These are phyloP conservation scores for Cyclotella baltica DNA, from an alignment of 108 stramenopile species.

Conservation along the genomic window DNA sequence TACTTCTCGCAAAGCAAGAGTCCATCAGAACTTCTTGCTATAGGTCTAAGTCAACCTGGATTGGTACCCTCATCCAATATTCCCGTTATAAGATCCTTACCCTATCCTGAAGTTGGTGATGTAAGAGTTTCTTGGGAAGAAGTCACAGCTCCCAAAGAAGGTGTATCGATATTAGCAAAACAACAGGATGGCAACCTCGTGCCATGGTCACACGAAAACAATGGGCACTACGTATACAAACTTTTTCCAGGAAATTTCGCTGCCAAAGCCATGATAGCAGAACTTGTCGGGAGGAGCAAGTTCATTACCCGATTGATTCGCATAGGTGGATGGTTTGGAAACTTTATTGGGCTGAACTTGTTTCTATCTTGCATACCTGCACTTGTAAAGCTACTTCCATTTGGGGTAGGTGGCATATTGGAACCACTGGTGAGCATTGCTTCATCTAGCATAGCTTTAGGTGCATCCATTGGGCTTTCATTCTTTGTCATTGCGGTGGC, in stretches of 20 bases:
- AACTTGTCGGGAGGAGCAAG: not conserved
- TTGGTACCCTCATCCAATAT: not conserved
- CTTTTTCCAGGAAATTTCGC: not conserved
- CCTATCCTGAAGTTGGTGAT: constrained; percentile 13
- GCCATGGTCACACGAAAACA: constrained; percentile 19
- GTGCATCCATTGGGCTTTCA: constrained; percentile 3
- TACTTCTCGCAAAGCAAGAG: constrained; percentile 15
- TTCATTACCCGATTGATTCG: constrained; percentile 3
- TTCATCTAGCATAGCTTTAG: constrained; percentile 10
- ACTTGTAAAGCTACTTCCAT: not conserved
- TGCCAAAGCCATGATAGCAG: constrained; percentile 7
- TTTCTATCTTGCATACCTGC: constrained; percentile 24
- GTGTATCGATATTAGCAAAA: constrained; percentile 18
- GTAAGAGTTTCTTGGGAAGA: constrained; percentile 15
- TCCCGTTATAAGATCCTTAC: not conserved
- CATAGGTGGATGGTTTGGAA: constrained; percentile 19
- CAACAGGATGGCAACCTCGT: constrained; percentile 11
- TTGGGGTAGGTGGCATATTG: constrained; percentile 10
- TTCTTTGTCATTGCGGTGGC: constrained; percentile 10
- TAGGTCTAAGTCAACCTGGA: not conserved
- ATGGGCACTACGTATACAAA: constrained; percentile 8
- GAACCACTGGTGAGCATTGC: constrained; percentile 8
- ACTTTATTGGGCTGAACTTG: constrained; percentile 13
- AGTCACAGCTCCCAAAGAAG: constrained; percentile 10
- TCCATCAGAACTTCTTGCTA: not conserved